Evolutionary conservation across 1,284 basidiomycete species (phyloP).

Genomic region (Mycena sp.): DNA sequence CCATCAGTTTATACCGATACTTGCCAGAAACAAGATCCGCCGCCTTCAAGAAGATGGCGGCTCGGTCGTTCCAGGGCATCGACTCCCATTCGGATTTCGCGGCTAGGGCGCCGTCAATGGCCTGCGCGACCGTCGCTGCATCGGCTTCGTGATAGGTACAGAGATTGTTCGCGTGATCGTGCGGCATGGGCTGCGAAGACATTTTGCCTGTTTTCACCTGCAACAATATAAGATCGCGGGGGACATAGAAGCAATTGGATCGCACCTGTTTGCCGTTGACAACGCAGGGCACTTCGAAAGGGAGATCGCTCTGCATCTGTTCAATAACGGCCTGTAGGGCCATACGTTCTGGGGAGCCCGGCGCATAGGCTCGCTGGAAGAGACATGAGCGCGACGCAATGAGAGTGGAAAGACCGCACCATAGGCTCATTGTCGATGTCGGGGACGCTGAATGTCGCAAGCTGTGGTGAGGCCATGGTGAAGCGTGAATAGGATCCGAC

Average conservation of each 20-base stretch:
- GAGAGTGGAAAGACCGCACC: slow-evolving; percentile 56
- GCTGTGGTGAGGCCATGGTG: slow-evolving; percentile 70
- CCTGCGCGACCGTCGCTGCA: slow-evolving; percentile 75
- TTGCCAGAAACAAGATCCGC: slow-evolving; percentile 95
- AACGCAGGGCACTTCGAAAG: slow-evolving; percentile 93
- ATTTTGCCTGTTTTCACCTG: slow-evolving; percentile 88
- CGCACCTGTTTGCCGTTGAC: slow-evolving; percentile 90
- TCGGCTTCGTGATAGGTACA: slow-evolving; percentile 94
- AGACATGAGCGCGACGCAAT: background rate
- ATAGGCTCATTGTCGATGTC: slow-evolving; percentile 91
- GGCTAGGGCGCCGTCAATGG: slow-evolving; percentile 89
- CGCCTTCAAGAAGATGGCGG: slow-evolving; percentile 97
- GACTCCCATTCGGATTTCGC: slow-evolving; percentile 93
- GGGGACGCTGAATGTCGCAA: slow-evolving; percentile 87
- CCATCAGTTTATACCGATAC: slow-evolving; percentile 94
- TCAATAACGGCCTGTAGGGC: slow-evolving; percentile 80
- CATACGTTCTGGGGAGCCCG: slow-evolving; percentile 83
- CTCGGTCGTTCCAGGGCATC: slow-evolving; percentile 95
- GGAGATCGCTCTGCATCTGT: slow-evolving; percentile 85
- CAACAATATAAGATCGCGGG: slow-evolving; percentile 15
- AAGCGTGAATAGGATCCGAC: slow-evolving; percentile 7
- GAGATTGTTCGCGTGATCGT: slow-evolving; percentile 84
- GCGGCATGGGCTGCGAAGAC: slow-evolving; percentile 84
- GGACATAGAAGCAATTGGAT: background rate
- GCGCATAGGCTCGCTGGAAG: slow-evolving; percentile 70